phyloP scores from a whole-genome alignment of 495 filamentous ascomycete genomes.

The Sabuloglossum arenarium region DNA sequence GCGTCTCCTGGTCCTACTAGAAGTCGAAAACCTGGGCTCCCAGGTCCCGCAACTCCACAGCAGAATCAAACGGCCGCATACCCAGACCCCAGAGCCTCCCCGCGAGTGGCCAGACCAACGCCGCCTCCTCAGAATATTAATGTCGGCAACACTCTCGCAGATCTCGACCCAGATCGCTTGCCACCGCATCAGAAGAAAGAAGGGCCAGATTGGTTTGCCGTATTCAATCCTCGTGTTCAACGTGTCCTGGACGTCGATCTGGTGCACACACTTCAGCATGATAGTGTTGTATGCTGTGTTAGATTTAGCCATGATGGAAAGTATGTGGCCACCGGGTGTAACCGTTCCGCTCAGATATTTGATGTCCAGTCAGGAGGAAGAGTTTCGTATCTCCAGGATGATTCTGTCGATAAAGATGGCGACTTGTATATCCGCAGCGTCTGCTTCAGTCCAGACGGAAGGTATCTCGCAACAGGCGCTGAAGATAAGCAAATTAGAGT shows the following conservation, averaged over 20 bases:
- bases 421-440: slow-evolving; percentile 84
- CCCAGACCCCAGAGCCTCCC: slow-evolving; percentile 62
- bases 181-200: slow-evolving; percentile 70
- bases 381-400: slow-evolving; percentile 61
- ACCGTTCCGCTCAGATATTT: slow-evolving; percentile 76
- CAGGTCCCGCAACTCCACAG: slow-evolving; percentile 75
- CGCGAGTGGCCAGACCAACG: slow-evolving; percentile 62
- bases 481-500: slow-evolving; percentile 85
- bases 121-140: slow-evolving; percentile 33
- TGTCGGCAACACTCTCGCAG: slow-evolving; percentile 64
- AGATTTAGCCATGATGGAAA: slow-evolving; percentile 77
- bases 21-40: slow-evolving; percentile 25
- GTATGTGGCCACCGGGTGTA: slow-evolving; percentile 77
- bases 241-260: slow-evolving; percentile 72
- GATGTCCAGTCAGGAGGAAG: slow-evolving; percentile 62
- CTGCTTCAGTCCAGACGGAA: slow-evolving; percentile 81
- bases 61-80: slow-evolving; percentile 68
- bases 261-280: slow-evolving; percentile 66
- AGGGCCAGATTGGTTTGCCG: slow-evolving; percentile 66
- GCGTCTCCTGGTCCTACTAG: slow-evolving; percentile 62
- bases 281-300: slow-evolving; percentile 83
- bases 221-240: slow-evolving; percentile 72
- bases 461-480: slow-evolving; percentile 72
- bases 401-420: slow-evolving; percentile 60
- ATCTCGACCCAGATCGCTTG: slow-evolving; percentile 68